phyloP scores from a whole-genome alignment of 305 asterid genomes.

The Fraxinus angustifolia region DNA sequence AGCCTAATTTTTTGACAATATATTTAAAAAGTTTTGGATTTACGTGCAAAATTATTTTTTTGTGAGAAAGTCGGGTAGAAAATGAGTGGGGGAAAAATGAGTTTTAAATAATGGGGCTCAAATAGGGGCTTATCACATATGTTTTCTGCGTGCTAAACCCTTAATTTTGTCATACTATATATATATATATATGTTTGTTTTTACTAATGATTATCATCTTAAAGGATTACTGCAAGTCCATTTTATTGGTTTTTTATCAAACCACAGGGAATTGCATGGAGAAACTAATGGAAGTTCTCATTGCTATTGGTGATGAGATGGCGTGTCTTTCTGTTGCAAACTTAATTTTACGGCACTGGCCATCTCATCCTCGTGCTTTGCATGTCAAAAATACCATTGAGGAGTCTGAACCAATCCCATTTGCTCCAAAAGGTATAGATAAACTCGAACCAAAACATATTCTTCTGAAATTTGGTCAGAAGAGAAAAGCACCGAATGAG shows the following conservation, averaged over 20 bases:
- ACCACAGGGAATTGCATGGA: slow-evolving; percentile 98
- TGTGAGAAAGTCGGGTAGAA: not conserved
- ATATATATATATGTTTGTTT: slow-evolving; percentile 12
- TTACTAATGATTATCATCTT: slow-evolving; percentile 16
- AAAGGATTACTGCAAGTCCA: slow-evolving; percentile 11
- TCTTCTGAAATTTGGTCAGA: slow-evolving; percentile 72
- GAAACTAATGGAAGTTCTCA: slow-evolving; percentile 91
- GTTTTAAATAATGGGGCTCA: not conserved
- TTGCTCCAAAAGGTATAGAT: slow-evolving; percentile 90
- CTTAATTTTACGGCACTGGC: slow-evolving; percentile 87
- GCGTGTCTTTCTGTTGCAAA: slow-evolving; percentile 89
- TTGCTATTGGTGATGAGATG: slow-evolving; percentile 98
- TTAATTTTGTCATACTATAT: slow-evolving; percentile 4
- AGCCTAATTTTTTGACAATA: not conserved
- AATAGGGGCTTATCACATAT: not conserved
- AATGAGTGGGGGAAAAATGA: not conserved
- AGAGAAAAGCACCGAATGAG: slow-evolving; percentile 65
- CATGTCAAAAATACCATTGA: slow-evolving; percentile 78
- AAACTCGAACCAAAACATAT: slow-evolving; percentile 81
- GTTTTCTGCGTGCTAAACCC: not conserved
- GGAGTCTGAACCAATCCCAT: slow-evolving; percentile 75
- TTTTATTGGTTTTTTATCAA: slow-evolving; percentile 22
- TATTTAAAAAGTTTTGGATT: not conserved
- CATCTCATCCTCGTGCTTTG: slow-evolving; percentile 97
- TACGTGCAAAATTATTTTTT: not conserved